Base-by-base conservation (phyloP, 129 eudicot genomes). In the Chrysanthemum makinoi region DNA sequence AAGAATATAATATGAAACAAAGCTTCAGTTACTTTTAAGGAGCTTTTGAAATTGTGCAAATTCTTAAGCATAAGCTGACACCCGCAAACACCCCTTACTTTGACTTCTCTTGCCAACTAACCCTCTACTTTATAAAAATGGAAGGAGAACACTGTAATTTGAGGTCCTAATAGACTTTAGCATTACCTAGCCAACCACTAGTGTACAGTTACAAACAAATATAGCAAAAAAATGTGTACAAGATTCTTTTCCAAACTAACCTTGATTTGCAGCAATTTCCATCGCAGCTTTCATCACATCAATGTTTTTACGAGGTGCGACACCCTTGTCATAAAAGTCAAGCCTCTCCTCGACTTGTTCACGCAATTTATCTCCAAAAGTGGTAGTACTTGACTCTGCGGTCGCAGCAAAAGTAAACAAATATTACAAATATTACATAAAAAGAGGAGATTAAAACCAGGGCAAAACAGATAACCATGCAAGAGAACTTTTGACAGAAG, bases 321-420 rank as follows among this genome's bases (percentile, higher is more conserved):
- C 89, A 14, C 99, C 99, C 69, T 87, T 90, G 77, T 90, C 97
- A 64, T 90, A 90, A 54, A 90, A 90, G 52, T 90, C 95, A 6
- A 93, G 98, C 0, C 98, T 79, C 79, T 93, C 98, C 67, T 93
- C 98, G 57, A 93, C 96, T 82, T 89, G 96, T 74, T 87, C 96
- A 47, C 94, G 90, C 6, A 94, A 90, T 75, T 89, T 89, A 51
- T 94, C 98, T 33, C 98, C 96, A 77, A 94, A 94, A 10, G 87
- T 66, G 49, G 92, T 86, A 26, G 88, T 84, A 58, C 69, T 81
- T 61, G 72, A 85, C 56, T 93, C 98, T 93, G 86, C 63, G 18
- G 5, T 59, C 72, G 56, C 62, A 7, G 68, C 52, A 61, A 26
- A 61, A 62, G 22, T 53, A 73, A 43, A 54, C 19, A 70, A 19